phyloP scores from a whole-genome alignment of 345 rosid species.

The Boechera stricta region DNA sequence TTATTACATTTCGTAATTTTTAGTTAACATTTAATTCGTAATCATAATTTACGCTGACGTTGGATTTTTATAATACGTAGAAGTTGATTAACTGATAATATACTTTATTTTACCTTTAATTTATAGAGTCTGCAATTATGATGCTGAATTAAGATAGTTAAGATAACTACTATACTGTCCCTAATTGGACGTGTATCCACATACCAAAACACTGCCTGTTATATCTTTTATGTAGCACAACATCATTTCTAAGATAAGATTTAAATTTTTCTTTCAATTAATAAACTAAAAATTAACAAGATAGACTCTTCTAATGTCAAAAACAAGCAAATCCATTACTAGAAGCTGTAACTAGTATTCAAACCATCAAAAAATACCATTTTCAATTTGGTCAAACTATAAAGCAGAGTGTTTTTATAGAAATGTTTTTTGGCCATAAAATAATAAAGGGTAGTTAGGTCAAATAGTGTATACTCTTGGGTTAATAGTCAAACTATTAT shows the following conservation, averaged over 20 bases:
- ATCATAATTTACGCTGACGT: constrained; percentile 32
- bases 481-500: constrained; percentile 28
- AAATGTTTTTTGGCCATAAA: background rate
- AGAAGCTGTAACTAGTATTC: background rate
- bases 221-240: background rate
- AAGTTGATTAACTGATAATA: background rate
- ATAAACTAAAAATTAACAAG: background rate
- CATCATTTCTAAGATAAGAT: constrained; percentile 19
- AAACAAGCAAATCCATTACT: constrained; percentile 26
- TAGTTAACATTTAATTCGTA: constrained; percentile 24
- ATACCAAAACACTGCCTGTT: background rate
- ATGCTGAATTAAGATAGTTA: constrained; percentile 1
- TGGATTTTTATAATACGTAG: background rate
- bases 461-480: constrained; percentile 13
- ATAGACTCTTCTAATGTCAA: constrained; percentile 10
- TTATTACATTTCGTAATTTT: constrained; percentile 17
- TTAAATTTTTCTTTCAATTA: background rate
- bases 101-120: background rate
- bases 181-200: constrained; percentile 21
- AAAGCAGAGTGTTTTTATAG: background rate
- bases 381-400: constrained; percentile 32
- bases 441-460: background rate
- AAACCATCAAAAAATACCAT: constrained; percentile 12
- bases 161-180: background rate
- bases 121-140: background rate